phyloP scores from a whole-genome alignment of 768 basidiomycete species.

The Nidularia pulvinata region DNA sequence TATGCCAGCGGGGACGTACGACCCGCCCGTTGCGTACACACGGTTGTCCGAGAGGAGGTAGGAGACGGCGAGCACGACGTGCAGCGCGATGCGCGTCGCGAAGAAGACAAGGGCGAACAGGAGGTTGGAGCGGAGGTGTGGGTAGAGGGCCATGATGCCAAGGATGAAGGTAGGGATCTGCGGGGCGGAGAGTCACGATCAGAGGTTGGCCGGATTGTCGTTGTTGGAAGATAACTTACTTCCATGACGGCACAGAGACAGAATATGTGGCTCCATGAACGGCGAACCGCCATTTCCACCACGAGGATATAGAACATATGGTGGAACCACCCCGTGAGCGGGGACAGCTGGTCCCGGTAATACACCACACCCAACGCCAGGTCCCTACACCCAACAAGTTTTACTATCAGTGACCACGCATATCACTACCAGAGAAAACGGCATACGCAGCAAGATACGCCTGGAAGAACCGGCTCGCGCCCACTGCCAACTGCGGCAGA shows the following conservation, averaged over 20 bases:
- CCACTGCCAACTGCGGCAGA: constrained; percentile 4
- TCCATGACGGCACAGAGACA: constrained; percentile 47
- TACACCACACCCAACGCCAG: constrained; percentile 40
- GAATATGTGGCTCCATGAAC: constrained; percentile 39
- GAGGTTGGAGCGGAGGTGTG: constrained; percentile 42
- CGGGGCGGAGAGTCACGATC: too few species aligned
- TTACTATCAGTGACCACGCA: constrained; percentile 17
- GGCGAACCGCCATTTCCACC: constrained; percentile 32
- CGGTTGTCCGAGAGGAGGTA: constrained; percentile 24
- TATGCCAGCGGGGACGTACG: constrained; percentile 34
- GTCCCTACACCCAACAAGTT: constrained; percentile 37
- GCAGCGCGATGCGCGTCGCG: constrained; percentile 46
- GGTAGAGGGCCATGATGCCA: constrained; percentile 40
- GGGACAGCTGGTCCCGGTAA: constrained; percentile 45
- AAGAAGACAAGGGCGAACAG: constrained; percentile 52
- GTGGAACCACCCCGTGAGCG: constrained; percentile 58
- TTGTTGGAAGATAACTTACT: too few species aligned
- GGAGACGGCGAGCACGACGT: constrained; percentile 31
- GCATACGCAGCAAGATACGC: constrained; percentile 8
- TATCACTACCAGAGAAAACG: constrained; percentile 4
- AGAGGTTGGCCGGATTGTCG: too few species aligned
- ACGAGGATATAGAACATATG: constrained; percentile 40
- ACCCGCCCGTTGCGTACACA: constrained; percentile 25
- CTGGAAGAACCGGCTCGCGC: constrained; percentile 11
- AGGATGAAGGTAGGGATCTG: constrained; percentile 57